A percentile compares a stretch with the other conserved stretches of the same genome.
These are phyloP conservation scores for Rhododendron griersonianum DNA, from an alignment of 148 eudicot genomes.

Conservation along the genomic window DNA sequence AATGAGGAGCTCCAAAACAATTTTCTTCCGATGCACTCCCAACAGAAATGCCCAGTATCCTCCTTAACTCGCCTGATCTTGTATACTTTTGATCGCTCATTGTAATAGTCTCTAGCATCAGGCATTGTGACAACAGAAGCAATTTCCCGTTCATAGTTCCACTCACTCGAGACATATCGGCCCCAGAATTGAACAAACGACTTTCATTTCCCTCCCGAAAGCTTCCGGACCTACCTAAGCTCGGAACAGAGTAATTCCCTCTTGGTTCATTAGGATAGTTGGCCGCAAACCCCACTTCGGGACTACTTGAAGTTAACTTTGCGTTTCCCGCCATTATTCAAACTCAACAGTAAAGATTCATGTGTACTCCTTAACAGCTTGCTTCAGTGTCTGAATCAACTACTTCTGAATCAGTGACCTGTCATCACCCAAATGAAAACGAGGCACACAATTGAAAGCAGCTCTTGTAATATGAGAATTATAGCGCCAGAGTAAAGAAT, in stretches of 20 bases:
- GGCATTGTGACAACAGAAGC: constrained; percentile 49
- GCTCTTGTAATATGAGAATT: neutral
- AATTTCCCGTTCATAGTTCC: constrained; percentile 32
- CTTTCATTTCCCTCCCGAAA: constrained; percentile 69
- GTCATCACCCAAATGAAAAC: constrained; percentile 1
- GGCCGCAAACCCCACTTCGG: constrained; percentile 54
- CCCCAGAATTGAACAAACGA: constrained; percentile 47
- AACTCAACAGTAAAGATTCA: constrained; percentile 28
- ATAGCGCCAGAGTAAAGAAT: neutral
- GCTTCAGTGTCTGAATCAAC: constrained; percentile 17
- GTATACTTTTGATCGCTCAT: constrained; percentile 43
- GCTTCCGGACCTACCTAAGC: constrained; percentile 76
- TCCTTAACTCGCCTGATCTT: constrained; percentile 63
- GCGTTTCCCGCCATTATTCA: constrained; percentile 65
- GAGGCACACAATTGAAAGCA: neutral
- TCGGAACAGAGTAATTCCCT: constrained; percentile 45
- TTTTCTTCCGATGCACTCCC: constrained; percentile 63
- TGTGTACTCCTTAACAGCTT: constrained; percentile 23
- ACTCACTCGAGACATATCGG: constrained; percentile 39
- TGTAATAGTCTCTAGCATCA: constrained; percentile 64
- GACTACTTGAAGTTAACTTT: constrained; percentile 57
- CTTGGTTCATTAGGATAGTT: constrained; percentile 52
- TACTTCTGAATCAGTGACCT: constrained; percentile 19
- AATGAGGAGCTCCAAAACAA: constrained; percentile 58
- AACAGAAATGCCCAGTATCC: constrained; percentile 46